Percentiles rank a stretch among this genome's conserved stretches.
Conservation (phyloP, 2,329 filamentous ascomycete genomes). For the Seiridium unicorne region DNA sequence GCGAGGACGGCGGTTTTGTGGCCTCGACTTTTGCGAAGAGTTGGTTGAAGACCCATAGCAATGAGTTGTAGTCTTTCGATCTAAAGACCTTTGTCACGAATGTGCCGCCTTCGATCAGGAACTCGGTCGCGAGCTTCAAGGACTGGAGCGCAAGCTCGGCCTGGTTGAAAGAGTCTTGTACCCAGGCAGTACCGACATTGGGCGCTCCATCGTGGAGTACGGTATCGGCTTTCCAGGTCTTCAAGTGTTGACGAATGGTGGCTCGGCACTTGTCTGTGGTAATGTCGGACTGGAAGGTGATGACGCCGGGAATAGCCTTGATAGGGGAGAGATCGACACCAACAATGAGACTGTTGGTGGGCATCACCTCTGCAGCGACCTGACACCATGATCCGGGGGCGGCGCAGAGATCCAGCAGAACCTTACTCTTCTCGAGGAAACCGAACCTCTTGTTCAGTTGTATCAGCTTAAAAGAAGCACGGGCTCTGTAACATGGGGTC, state of each 20-base stretch:
- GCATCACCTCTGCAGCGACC: conserved; percentile 95
- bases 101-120: conserved; percentile 81
- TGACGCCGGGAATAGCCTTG: conserved; percentile 90
- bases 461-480: conserved; percentile 96
- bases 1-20: conserved; percentile 91
- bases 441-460: conserved; percentile 99
- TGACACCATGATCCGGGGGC: conserved; percentile 98
- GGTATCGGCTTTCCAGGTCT: conserved; percentile 94
- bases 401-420: conserved; percentile 94
- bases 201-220: conserved; percentile 96
- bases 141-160: conserved; percentile 88
- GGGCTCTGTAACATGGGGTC: conserved; percentile 53
- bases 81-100: conserved; percentile 98
- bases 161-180: conserved; percentile 97
- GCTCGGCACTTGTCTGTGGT: conserved; percentile 94
- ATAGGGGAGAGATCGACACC: conserved; percentile 94
- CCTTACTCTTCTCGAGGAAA: conserved; percentile 95
- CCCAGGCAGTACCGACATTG: conserved; percentile 97
- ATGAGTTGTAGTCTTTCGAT: conserved; percentile 92
- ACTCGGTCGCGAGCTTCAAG: conserved; percentile 92
- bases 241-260: conserved; percentile 84
- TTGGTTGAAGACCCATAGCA: conserved; percentile 98
- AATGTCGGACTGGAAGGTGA: conserved; percentile 96
- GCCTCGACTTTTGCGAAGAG: conserved; percentile 94
- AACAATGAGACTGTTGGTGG: conserved; percentile 82